Percentiles rank a stretch among this genome's conserved stretches.
phyloP scores from a whole-genome alignment of 192 early-diverging fungal genomes.

The Mortierella claussenii region DNA sequence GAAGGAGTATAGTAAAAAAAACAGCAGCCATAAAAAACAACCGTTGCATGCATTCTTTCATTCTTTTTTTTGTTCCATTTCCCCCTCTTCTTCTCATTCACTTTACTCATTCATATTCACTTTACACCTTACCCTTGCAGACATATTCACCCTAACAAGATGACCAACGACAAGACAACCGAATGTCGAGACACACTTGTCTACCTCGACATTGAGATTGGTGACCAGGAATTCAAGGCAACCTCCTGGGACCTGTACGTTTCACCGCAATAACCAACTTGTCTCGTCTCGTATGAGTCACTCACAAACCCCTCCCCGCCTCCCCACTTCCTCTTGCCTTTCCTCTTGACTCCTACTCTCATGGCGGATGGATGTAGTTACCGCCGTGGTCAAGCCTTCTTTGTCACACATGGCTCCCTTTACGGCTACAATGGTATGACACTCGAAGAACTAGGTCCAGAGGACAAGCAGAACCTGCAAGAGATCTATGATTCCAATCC shows the following conservation, averaged over 20 bases:
- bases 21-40: no score
- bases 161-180: not conserved
- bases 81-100: no score
- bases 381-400: slow-evolving; percentile 47
- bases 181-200: slow-evolving; percentile 12
- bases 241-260: slow-evolving; percentile 51
- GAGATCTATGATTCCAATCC: slow-evolving; percentile 52
- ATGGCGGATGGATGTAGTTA: slow-evolving; percentile 16
- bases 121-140: no score
- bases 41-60: no score
- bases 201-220: slow-evolving; percentile 53
- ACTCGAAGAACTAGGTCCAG: slow-evolving; percentile 22
- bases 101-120: no score
- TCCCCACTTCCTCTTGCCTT: no score
- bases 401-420: slow-evolving; percentile 42
- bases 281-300: no score
- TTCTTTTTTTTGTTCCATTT: no score
- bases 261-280: not conserved
- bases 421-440: slow-evolving; percentile 39
- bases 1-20: no score
- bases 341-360: no score
- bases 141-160: not conserved
- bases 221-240: slow-evolving; percentile 39
- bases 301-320: no score
- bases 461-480: slow-evolving; percentile 39